Evolutionary conservation across 352 stramenopile genomes (phyloP), one percentile per base, ranked within the genome.

Genomic region (Peronospora destructor): DNA sequence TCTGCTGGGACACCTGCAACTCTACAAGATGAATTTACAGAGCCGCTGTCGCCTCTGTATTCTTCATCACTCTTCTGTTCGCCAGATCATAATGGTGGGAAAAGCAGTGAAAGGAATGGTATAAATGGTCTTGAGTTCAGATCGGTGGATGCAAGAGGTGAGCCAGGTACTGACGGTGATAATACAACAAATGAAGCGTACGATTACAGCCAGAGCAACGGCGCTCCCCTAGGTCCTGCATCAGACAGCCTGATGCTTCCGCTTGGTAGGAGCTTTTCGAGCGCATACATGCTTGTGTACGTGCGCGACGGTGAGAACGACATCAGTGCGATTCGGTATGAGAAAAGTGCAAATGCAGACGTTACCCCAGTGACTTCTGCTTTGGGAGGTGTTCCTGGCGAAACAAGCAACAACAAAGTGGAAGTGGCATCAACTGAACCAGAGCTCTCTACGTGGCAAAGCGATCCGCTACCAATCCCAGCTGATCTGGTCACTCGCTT

Each of bases 201-300:
- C 44, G 67, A 79, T 28, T 77, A 73, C 43, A 73, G 17, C 19
- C 56, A 64, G 10, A 56, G 17, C 14, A 69, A 71, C 29, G 58
- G 53, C 17, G 53, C 25, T 42, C 11, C 40, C n/a, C 19, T 32
- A 33, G 19, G 23, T 34, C 32, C 62, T 9, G 36, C 47, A n/a
- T 56, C 58, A 1, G 75, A 60, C 34, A 79, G 59, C 21, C 51
- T 82, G 19, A 70, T 85, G 55, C 35, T 86, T 25, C 76, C 83
- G 29, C 53, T 89, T 11, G 62, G 53, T 9, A 63, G 68, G 6
- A 93, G 65, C 33, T 92, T 87, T 47, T 83, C 81, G 3, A 94
- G 84, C 30, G 84, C 84, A 3, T 94, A 94, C 49, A 94, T 94
- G 84, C 80, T 94, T 3, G 84, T 93, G 25, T 93, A 93, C 46